Percentiles rank a stretch among this genome's conserved stretches.
Conservation (phyloP, 148 eudicot genomes). For the Nepenthes gracilis region DNA sequence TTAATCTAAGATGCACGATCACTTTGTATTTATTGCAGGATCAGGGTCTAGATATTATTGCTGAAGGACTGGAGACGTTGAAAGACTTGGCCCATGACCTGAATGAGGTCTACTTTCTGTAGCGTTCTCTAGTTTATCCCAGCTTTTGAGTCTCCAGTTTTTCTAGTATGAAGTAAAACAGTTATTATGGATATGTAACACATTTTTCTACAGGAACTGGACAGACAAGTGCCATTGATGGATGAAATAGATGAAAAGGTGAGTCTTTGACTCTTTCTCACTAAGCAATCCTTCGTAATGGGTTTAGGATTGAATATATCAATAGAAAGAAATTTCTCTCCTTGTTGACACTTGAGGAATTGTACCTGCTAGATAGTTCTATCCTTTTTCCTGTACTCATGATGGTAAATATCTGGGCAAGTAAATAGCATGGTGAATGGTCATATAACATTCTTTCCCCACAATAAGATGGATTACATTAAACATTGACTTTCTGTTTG, state of each 20-base stretch:
- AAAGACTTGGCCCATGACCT: conserved; percentile 51
- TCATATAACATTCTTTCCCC: no score
- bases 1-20: no score
- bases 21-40: conserved; percentile 23
- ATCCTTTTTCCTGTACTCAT: no score
- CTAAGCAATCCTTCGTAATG: background rate
- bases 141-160: background rate
- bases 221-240: conserved; percentile 45
- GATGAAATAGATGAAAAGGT: conserved; percentile 62
- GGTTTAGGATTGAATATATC: background rate
- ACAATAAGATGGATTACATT: no score
- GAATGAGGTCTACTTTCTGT: conserved; percentile 37
- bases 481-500: no score
- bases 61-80: conserved; percentile 54
- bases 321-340: background rate
- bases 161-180: background rate
- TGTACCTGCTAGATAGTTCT: no score
- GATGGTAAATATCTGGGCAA: no score
- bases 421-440: no score
- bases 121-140: background rate
- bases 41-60: conserved; percentile 50
- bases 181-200: background rate
- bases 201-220: conserved; percentile 36
- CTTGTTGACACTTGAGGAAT: no score
- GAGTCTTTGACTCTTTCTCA: background rate